Conservation (phyloP, 306 rosid genomes). For the Castanospermum australe region DNA sequence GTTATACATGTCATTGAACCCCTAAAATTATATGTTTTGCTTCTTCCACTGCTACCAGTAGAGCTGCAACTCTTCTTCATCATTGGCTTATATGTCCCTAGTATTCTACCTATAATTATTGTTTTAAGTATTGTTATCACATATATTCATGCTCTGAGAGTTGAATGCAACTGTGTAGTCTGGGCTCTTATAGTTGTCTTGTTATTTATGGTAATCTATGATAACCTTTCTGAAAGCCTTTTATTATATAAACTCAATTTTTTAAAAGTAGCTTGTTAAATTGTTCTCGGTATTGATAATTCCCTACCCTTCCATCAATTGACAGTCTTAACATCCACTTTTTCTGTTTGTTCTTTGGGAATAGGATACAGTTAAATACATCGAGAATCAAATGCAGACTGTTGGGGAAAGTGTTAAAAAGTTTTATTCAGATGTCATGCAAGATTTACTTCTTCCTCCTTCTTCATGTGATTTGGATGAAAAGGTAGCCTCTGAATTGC, state of each 20-base stretch:
- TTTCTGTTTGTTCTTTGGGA: conserved; percentile 30
- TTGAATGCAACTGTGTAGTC: neutral
- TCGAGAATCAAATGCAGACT: conserved; percentile 78
- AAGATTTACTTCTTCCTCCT: conserved; percentile 62
- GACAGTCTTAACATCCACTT: neutral
- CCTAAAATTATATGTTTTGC: neutral
- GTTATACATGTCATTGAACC: neutral
- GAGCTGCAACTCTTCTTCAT: conserved; percentile 9
- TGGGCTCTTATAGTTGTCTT: neutral
- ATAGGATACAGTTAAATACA: conserved; percentile 82
- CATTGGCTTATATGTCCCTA: neutral
- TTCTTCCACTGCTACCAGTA: neutral
- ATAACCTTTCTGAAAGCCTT: conserved; percentile 5
- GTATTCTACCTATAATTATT: neutral
- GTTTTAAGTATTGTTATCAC: neutral
- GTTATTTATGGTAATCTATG: neutral
- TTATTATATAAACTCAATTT: neutral
- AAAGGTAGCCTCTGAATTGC: conserved; percentile 33
- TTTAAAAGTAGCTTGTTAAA: conserved; percentile 4
- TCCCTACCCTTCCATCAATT: neutral
- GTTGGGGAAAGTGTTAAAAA: conserved; percentile 78
- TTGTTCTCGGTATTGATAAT: neutral
- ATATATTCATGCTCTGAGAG: neutral
- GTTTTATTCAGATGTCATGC: conserved; percentile 73
- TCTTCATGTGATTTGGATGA: conserved; percentile 42